Conservation (phyloP, 2,329 filamentous ascomycete genomes). For the Sporothrix schenckii region DNA sequence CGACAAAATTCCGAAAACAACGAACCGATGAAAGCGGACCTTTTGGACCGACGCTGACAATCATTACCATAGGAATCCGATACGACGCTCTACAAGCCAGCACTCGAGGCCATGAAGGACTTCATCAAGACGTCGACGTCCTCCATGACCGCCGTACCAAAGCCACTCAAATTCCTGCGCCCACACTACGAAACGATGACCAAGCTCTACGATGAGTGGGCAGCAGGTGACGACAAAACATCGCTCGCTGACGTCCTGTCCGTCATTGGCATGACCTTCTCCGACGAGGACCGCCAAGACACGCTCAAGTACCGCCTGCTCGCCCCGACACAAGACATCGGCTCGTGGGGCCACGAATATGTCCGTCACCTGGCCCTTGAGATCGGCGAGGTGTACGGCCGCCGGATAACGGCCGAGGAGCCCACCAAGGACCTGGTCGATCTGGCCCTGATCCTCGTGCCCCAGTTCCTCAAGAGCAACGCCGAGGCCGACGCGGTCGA, state of each 20-base stretch:
- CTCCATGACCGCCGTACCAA: constrained; percentile 98
- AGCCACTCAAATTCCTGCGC: constrained; percentile 95
- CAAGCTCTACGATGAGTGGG: constrained; percentile 88
- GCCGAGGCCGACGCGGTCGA: constrained; percentile 98
- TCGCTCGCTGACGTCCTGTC: constrained; percentile 93
- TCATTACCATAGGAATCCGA: constrained; percentile 73
- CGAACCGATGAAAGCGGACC: neutral
- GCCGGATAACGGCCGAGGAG: constrained; percentile 82
- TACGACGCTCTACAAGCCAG: constrained; percentile 82
- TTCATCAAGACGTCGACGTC: constrained; percentile 99
- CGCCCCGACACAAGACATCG: constrained; percentile 87
- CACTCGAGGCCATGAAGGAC: constrained; percentile 94
- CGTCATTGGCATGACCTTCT: constrained; percentile 98
- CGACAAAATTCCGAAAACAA: neutral
- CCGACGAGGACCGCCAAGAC: constrained; percentile 92
- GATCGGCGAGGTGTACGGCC: constrained; percentile 91
- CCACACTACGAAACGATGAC: constrained; percentile 92
- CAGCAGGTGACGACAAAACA: constrained; percentile 79
- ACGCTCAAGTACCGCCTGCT: constrained; percentile 94
- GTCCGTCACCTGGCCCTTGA: constrained; percentile 93
- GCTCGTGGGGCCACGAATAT: constrained; percentile 98
- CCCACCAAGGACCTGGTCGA: constrained; percentile 81
- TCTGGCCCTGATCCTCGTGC: constrained; percentile 80
- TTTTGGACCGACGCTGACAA: neutral
- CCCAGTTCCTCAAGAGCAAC: constrained; percentile 95